Evolutionary conservation across 2,329 filamentous ascomycete species (phyloP).

Genomic region (Amauroascus verrucosus): DNA sequence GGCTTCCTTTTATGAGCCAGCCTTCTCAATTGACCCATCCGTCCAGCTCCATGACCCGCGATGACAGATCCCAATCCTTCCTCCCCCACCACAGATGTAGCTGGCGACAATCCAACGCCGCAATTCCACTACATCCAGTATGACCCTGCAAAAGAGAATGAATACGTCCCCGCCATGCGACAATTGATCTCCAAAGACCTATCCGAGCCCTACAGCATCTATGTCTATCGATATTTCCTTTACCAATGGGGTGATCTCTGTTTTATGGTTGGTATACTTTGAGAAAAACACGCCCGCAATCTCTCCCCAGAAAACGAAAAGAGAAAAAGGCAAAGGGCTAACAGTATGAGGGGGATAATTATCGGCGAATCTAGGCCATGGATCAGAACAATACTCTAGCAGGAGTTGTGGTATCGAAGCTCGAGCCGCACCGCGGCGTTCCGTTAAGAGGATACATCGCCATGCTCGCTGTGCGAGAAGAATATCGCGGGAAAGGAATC

Average conservation of each 20-base stretch:
- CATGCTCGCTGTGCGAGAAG: conserved; percentile 84
- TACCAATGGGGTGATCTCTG: conserved; percentile 98
- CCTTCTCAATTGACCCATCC: background rate
- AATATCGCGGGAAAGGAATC: conserved; percentile 73
- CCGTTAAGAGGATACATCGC: conserved; percentile 91
- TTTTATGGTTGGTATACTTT: conserved; percentile 65
- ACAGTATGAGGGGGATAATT: background rate
- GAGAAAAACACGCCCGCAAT: background rate
- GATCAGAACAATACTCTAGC: conserved; percentile 51
- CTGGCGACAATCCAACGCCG: background rate
- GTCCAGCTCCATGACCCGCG: background rate
- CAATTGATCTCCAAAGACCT: conserved; percentile 91
- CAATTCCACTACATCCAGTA: conserved; percentile 50
- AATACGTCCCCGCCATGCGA: conserved; percentile 74
- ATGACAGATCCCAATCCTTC: conserved; percentile 5
- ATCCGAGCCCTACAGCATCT: conserved; percentile 97
- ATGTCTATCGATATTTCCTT: conserved; percentile 95
- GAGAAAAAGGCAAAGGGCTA: background rate
- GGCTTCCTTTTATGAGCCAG: background rate
- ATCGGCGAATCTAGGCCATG: conserved; percentile 35
- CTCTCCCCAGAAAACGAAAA: background rate
- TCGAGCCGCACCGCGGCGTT: conserved; percentile 79
- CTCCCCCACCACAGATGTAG: background rate
- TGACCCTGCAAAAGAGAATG: conserved; percentile 48
- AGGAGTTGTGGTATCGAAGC: conserved; percentile 88